Conservation (phyloP, 257 asterid genomes). For the Penstemon eatonii region DNA sequence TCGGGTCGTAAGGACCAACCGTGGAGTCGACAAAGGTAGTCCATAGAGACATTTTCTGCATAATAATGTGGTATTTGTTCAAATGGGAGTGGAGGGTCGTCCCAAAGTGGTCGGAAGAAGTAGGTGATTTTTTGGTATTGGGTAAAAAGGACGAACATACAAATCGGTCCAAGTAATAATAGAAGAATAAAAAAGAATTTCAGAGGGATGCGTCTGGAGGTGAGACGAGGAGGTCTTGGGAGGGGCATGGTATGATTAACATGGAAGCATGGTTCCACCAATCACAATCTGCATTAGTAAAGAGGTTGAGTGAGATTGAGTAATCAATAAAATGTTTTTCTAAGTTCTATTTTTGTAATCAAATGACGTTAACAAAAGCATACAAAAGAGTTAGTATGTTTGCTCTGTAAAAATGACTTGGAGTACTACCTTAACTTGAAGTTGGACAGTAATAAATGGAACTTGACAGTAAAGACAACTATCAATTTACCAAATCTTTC, state of each 20-base stretch:
- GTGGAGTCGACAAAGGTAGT: conserved; percentile 72
- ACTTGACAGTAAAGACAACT: no score
- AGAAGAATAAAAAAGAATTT: conserved; percentile 40
- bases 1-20: conserved; percentile 75
- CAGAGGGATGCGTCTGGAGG: conserved; percentile 42
- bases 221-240: conserved; percentile 43
- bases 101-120: conserved; percentile 95
- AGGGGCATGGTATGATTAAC: conserved; percentile 49
- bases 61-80: conserved; percentile 75
- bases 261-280: conserved; percentile 34
- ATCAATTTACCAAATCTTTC: no score
- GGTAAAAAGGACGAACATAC: conserved; percentile 37
- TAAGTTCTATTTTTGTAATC: not conserved
- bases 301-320: conserved; percentile 13
- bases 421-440: no score
- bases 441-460: no score
- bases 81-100: conserved; percentile 69
- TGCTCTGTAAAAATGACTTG: no score
- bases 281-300: conserved; percentile 41
- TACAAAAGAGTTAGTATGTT: no score
- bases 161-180: conserved; percentile 47
- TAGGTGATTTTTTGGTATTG: conserved; percentile 65
- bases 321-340: conserved; percentile 6
- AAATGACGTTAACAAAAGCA: not conserved
- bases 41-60: conserved; percentile 86